Evolutionary conservation across 2,329 filamentous ascomycete species (phyloP).

Genomic region (Elsinoe batatas): DNA sequence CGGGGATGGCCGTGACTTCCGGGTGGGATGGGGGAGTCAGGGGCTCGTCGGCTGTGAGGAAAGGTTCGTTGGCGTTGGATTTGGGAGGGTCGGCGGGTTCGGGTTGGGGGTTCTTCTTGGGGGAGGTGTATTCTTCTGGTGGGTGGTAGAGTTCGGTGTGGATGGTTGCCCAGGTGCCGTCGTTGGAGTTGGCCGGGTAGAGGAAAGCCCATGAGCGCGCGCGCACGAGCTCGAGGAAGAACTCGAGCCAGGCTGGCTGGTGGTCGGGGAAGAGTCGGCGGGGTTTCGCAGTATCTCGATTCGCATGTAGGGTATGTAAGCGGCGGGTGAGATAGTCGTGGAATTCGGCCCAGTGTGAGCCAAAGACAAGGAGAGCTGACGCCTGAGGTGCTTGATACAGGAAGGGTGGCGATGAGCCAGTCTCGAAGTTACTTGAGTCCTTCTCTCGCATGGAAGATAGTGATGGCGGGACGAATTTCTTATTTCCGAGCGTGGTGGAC

Average conservation of each 20-base stretch:
- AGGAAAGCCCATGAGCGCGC: constrained; percentile 68
- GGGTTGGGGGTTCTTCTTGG: neutral
- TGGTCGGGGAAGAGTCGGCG: constrained; percentile 55
- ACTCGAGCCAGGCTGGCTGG: constrained; percentile 69
- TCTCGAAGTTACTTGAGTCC: constrained; percentile 15
- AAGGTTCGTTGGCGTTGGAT: constrained; percentile 25
- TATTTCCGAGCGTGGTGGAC: constrained; percentile 50
- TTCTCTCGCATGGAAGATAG: constrained; percentile 28
- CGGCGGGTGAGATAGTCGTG: constrained; percentile 66
- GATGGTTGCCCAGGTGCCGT: constrained; percentile 58
- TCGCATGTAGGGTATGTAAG: constrained; percentile 32
- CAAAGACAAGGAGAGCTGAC: constrained; percentile 72
- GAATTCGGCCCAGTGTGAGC: constrained; percentile 77
- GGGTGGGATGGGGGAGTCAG: constrained; percentile 29
- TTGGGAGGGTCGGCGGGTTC: constrained; percentile 8
- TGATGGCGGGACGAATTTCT: constrained; percentile 42
- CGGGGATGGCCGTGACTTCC: constrained; percentile 42
- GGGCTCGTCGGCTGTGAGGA: constrained; percentile 25
- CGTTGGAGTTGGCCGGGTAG: constrained; percentile 54
- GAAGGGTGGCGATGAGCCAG: constrained; percentile 47
- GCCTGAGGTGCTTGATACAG: constrained; percentile 78
- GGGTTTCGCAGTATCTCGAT: constrained; percentile 17
- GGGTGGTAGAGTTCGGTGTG: constrained; percentile 64
- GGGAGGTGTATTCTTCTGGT: constrained; percentile 54
- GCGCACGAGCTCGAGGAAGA: constrained; percentile 64